Percentiles rank a stretch among this genome's conserved stretches.
These are phyloP conservation scores for Stenogyne calaminthoides DNA, from an alignment of 305 asterid genomes.

Conservation along the genomic window DNA sequence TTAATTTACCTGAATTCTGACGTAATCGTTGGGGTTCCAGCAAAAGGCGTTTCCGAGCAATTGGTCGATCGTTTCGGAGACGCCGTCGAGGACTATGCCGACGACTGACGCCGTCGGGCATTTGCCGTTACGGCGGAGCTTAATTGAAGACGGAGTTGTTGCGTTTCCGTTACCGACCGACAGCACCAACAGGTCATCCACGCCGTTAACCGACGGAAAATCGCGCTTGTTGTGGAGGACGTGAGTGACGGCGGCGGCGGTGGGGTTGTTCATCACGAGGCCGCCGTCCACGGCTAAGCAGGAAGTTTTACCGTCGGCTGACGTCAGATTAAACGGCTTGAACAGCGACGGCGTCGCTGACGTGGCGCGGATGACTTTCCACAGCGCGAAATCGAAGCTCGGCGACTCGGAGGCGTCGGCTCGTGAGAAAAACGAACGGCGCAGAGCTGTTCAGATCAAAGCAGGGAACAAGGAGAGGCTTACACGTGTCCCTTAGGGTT, in stretches of 20 bases:
- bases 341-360: conserved; percentile 78
- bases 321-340: conserved; percentile 69
- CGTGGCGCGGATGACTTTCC: conserved; percentile 97
- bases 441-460: conserved; percentile 79
- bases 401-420: conserved; percentile 85
- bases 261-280: conserved; percentile 92
- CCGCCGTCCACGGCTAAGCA: conserved; percentile 95
- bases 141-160: conserved; percentile 40
- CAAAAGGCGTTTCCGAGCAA: conserved; percentile 85
- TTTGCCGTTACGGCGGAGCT: conserved; percentile 46
- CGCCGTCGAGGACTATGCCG: conserved; percentile 86
- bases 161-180: conserved; percentile 76
- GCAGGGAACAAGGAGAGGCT: conserved; percentile 84
- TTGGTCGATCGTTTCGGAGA: conserved; percentile 88
- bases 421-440: conserved; percentile 92
- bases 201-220: conserved; percentile 73
- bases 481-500: conserved; percentile 80
- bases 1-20: conserved; percentile 79
- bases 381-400: conserved; percentile 88
- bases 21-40: conserved; percentile 82
- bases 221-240: conserved; percentile 90
- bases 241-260: conserved; percentile 96
- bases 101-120: conserved; percentile 58
- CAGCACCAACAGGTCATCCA: conserved; percentile 76
- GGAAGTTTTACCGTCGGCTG: conserved; percentile 74